A percentile compares a stretch with the other conserved stretches of the same genome.
Evolutionary conservation across 2,329 filamentous ascomycete species (phyloP).

Genomic region (Colletotrichum sp.): DNA sequence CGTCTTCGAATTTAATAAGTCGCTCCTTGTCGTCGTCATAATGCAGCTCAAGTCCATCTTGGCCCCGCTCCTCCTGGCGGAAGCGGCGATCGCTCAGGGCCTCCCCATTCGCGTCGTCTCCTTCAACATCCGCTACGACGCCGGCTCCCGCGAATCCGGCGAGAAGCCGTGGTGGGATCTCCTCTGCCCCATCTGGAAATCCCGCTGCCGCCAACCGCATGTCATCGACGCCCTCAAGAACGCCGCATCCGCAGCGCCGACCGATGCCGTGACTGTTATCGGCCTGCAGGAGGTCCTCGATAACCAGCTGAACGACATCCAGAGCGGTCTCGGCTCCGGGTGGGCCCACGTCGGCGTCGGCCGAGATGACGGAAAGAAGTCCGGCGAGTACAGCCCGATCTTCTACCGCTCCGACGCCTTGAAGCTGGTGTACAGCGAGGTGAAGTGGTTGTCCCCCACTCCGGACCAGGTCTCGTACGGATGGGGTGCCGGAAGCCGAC

Average conservation of each 20-base stretch:
- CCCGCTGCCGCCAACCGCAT: constrained; percentile 53
- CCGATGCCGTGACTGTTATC: constrained; percentile 51
- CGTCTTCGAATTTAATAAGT: not conserved
- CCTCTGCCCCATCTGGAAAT: constrained; percentile 1
- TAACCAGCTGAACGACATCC: constrained; percentile 65
- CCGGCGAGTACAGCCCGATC: constrained; percentile 71
- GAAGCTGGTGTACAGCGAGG: constrained; percentile 54
- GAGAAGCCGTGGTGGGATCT: constrained; percentile 63
- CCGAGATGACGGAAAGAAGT: constrained; percentile 58
- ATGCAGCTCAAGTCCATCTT: constrained; percentile 14
- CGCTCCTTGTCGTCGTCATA: not conserved
- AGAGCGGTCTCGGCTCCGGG: constrained; percentile 47
- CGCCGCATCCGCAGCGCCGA: constrained; percentile 51
- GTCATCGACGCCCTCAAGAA: constrained; percentile 63
- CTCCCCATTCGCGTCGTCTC: constrained; percentile 61
- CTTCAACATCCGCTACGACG: constrained; percentile 73
- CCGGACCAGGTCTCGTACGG: constrained; percentile 61
- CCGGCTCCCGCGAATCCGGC: constrained; percentile 49
- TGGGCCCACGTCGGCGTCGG: constrained; percentile 59
- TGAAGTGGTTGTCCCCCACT: constrained; percentile 68
- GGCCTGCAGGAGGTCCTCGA: constrained; percentile 74
- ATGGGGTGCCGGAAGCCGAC: constrained; percentile 53
- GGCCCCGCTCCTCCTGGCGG: not conserved
- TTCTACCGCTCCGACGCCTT: constrained; percentile 63
- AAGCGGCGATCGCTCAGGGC: not conserved